These are phyloP conservation scores for Colletotrichum filicis DNA, from an alignment of 2,329 filamentous ascomycete genomes.

Conservation along the genomic window DNA sequence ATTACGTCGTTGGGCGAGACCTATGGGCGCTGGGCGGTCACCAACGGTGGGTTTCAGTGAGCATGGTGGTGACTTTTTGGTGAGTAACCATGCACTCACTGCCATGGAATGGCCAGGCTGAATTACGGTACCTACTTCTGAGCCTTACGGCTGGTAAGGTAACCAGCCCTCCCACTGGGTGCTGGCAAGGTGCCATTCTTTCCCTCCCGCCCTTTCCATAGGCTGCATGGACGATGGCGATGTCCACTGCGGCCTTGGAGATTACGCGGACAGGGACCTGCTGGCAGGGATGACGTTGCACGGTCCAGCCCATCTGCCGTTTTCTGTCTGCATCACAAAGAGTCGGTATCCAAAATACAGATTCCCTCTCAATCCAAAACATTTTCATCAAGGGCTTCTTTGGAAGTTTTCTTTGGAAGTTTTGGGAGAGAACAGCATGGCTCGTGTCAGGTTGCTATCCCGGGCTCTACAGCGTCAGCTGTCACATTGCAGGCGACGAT, in stretches of 20 bases:
- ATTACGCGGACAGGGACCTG: constrained; percentile 33
- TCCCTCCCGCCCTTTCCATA: background rate
- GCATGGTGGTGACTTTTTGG: background rate
- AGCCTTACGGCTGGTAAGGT: constrained; percentile 1
- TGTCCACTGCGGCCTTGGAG: constrained; percentile 29
- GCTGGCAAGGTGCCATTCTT: background rate
- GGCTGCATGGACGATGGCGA: constrained; percentile 1
- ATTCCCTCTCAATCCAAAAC: background rate
- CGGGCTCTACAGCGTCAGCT: background rate
- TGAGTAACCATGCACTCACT: too few relatives aligned
- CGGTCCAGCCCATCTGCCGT: background rate
- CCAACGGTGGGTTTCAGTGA: background rate
- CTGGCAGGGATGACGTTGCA: constrained; percentile 30
- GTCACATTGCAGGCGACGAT: background rate
- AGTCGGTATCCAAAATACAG: background rate
- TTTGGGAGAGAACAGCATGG: background rate
- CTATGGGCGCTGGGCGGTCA: background rate
- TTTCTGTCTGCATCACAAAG: background rate
- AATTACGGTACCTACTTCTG: background rate
- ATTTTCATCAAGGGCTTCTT: background rate
- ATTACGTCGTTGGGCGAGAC: constrained; percentile 36
- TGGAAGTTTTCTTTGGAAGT: background rate
- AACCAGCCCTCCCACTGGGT: too few relatives aligned
- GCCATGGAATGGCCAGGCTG: background rate
- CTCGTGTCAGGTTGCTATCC: background rate